Evolutionary conservation across 1,139 yeast genomes (phyloP), one percentile per base, ranked within the genome.

Genomic region (Hyphopichia buzzinii): DNA sequence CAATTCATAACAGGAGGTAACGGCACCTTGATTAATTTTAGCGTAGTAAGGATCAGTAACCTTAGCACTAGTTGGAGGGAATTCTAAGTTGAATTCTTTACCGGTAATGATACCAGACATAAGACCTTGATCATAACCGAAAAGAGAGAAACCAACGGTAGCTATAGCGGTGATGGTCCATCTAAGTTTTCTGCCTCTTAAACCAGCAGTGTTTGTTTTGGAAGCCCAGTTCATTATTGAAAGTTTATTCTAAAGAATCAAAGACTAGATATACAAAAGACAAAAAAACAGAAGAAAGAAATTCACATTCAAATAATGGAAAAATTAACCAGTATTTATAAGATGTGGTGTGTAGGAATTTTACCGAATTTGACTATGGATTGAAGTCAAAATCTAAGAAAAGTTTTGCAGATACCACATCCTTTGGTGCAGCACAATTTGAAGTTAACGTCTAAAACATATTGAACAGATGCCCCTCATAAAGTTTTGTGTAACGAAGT

Each of bases 61-160:
- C 24, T 41, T 47, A 25, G 43, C 47, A 34, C 48, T 49, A 17
- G 80, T 74, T 5, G 76, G 72, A 8, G 84, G 84, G 54, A 81
- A 81, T 41, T 74, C 81, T 4, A 58, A 42, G 48, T 72, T 70
- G 50, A 83, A 83, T 47, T 77, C 72, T 0, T 59, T 62, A 38
- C 84, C 83, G 23, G 84, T 77, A 47, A 82, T 79, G 40, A 80
- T 62, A 55, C 86, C 84, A 15, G 84, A 76, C 85, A 81, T 79
- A 39, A 84, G 72, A 54, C 92, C 90, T 59, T 84, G 90, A 57
- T 84, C 89, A 50, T 81, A 82, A 44, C 92, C 92, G 55, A 84
- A 84, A 33, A 77, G 64, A 15, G 84, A 74, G 56, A 84, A 84
- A 8, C 87, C 89, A 29, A 76, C 69, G 32, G 79, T 79, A 31